Percentiles rank a stretch among this genome's conserved stretches.
phyloP scores from a whole-genome alignment of 2,329 filamentous ascomycete species.

The Xylaria sp. region DNA sequence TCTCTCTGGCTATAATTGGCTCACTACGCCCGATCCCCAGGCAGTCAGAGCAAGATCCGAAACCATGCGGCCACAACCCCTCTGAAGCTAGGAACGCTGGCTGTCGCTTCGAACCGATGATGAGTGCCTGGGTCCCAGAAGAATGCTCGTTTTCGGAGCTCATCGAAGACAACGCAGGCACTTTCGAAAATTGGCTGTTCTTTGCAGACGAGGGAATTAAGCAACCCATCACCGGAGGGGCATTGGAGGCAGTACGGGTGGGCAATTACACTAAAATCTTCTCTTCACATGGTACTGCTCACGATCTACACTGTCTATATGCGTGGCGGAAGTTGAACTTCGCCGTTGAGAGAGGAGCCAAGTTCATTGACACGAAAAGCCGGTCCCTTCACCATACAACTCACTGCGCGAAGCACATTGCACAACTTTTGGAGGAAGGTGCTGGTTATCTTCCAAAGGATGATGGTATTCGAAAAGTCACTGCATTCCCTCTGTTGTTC shows the following conservation, averaged over 20 bases:
- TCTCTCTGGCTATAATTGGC: neutral
- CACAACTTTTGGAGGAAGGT: conserved; percentile 21
- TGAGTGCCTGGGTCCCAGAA: conserved; percentile 20
- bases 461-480: conserved; percentile 2
- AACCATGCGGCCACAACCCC: conserved; percentile 17
- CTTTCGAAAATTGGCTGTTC: conserved; percentile 19
- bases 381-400: conserved; percentile 22
- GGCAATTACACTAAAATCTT: conserved; percentile 19
- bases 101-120: conserved; percentile 21
- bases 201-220: conserved; percentile 6
- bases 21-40: neutral
- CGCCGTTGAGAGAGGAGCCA: conserved; percentile 11
- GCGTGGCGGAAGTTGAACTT: conserved; percentile 20
- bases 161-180: conserved; percentile 13
- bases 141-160: conserved; percentile 13
- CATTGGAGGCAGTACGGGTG: conserved; percentile 11
- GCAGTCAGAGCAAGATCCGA: neutral
- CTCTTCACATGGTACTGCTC: conserved; percentile 13
- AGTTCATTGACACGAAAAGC: conserved; percentile 14
- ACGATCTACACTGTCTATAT: conserved; percentile 22
- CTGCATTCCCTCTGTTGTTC: conserved; percentile 15
- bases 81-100: conserved; percentile 13
- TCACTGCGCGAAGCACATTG: conserved; percentile 24
- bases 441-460: conserved; percentile 22
- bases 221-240: conserved; percentile 4